Evolutionary conservation across 371 early-diverging fungal species (phyloP).

Genomic region (Cokeromyces recurvatus): DNA sequence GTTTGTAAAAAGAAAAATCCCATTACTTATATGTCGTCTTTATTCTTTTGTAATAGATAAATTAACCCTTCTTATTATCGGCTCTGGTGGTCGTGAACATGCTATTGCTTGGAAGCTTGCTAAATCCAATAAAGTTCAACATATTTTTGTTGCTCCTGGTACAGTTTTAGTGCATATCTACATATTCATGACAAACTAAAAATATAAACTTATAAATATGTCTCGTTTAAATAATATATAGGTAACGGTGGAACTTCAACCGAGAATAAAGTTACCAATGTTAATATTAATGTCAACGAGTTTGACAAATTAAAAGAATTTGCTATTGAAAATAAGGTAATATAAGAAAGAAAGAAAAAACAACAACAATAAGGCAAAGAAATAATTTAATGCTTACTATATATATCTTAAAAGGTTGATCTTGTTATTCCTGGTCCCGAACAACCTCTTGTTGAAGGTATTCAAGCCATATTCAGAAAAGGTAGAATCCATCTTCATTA

Average conservation of each 20-base stretch:
- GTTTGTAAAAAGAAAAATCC: too few species aligned
- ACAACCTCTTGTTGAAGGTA: conserved; percentile 93
- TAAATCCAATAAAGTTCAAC: conserved; percentile 68
- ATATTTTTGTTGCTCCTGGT: conserved; percentile 93
- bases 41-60: conserved; percentile 33
- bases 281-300: conserved; percentile 66
- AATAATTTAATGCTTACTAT: neutral
- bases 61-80: conserved; percentile 81
- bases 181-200: too few species aligned
- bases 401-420: conserved; percentile 40
- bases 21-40: too few species aligned
- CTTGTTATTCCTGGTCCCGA: conserved; percentile 96
- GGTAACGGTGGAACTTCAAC: conserved; percentile 93
- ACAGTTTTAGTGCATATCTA: conserved; percentile 6
- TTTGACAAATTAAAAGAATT: conserved; percentile 77
- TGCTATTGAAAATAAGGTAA: conserved; percentile 74
- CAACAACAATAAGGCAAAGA: too few species aligned
- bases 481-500: too few species aligned
- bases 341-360: neutral
- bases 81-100: conserved; percentile 96
- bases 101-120: conserved; percentile 92
- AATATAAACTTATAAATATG: too few species aligned
- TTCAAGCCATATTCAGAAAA: conserved; percentile 76
- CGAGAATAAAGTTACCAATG: conserved; percentile 73
- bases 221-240: too few species aligned